Evolutionary conservation across 1,284 basidiomycete species (phyloP), one percentile per base, ranked within the genome.

Genomic region (Cryptococcus hybrid): DNA sequence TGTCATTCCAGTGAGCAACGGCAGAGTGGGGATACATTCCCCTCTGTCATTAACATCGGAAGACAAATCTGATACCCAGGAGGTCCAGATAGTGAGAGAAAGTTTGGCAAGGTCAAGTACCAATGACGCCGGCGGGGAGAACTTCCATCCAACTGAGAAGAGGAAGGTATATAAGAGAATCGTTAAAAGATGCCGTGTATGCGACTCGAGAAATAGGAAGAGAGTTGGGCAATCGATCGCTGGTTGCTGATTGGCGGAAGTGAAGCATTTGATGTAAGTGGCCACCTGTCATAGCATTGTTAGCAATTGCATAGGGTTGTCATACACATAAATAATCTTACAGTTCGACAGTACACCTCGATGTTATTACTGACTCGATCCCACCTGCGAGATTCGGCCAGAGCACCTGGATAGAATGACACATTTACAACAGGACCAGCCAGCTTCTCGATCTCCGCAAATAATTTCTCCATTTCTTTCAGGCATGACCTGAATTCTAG

Each of bases 191-290:
- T 70, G 57, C 8, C 56, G 47, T 2, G 74, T 73, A 30, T 71
- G 59, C 5, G 65, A 52, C 47, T 64, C 60, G 12, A 75, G 65
- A 15, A 76, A 63, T n/a, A 64, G 51, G 54, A 70, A 71, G 35
- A 70, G 63, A 6, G 69, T 63, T 38, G 67, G 62, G 2, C 65
- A 58, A 54, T 68, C 68, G 30, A 57, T 30, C 5, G 60, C 35
- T 7, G 59, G 40, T 45, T 47, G 40, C 2, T 53, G 37, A 0
- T 54, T 18, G 1, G 64, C 30, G 4, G 65, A 59, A 1, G 66
- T 56, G 59, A 74, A 67, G 61, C 70, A 75, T 36, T 64, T 62
- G 52, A 77, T 58, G 54, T 74, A 77, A 0, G 73, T 74, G 5
- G 65, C 58, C 8, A 73, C 66, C 71, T 71, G 45, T 13, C 8